Evolutionary conservation across 176 grass and related monocot species (phyloP), one percentile per base, ranked within the genome.

Genomic region (Thalia dealbata): DNA sequence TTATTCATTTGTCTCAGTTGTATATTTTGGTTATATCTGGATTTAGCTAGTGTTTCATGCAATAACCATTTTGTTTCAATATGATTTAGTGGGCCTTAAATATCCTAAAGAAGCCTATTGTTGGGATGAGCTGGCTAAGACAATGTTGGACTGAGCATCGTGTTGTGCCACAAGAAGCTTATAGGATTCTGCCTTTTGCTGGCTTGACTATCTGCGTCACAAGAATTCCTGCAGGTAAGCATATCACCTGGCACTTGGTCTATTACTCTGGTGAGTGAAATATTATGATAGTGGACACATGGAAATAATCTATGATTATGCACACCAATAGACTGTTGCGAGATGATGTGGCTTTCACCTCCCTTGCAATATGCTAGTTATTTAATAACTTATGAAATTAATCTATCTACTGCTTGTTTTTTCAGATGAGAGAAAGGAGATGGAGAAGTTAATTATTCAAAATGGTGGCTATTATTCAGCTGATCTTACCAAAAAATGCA

Each of bases 391-490:
- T 30, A 65, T 65, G 14, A 44, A 44, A 54, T 72, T 16, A 62
- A 62, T 48, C 19, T 75, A 35, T 66, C 56, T 72, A 62, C 73
- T 48, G 59, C 70, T 68, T 79, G 19, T 67, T 64, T 82, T 67
- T 76, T 79, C 82, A 96, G 93, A 84, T 78, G 78, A 86, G 77
- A 86, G 89, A 73, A 90, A 87, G 77, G 69, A 82, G 60, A 73
- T 96, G 56, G 70, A 71, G 48, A 78, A 88, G 73, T 61, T 92
- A 72, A 85, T 96, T 84, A 64, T 84, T 74, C 84, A 90, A 80
- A 96, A 96, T 90, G 93, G 93, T 84, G 93, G 93, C 38, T 78
- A 79, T 61, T 96, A 92, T 85, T 96, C 93, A 76, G 73, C 85
- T 69, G 78, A 81, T 86, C 87, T 96, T 78, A 92, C 93, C 67